A percentile compares a stretch with the other conserved stretches of the same genome.
These are phyloP conservation scores for Rhizophora apiculata DNA, from an alignment of 345 rosid species.

Conservation along the genomic window DNA sequence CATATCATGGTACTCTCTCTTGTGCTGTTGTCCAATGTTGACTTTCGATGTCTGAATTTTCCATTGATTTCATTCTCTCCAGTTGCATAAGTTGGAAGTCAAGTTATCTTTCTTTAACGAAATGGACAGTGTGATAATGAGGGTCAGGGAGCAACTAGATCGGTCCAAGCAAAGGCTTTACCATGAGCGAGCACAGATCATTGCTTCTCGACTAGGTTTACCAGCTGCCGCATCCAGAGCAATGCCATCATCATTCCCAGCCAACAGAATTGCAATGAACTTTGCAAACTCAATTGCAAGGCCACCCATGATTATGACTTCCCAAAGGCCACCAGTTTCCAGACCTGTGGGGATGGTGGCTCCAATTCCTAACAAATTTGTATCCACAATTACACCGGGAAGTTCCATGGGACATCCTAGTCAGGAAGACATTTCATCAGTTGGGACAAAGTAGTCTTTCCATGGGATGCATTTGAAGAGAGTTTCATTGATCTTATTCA, in stretches of 20 bases:
- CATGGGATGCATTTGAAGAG: slow-evolving; percentile 15
- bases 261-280: slow-evolving; percentile 70
- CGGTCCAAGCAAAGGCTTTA: slow-evolving; percentile 84
- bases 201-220: slow-evolving; percentile 76
- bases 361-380: slow-evolving; percentile 43
- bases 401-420: slow-evolving; percentile 47
- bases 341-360: slow-evolving; percentile 51
- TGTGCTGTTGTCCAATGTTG: background rate
- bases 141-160: slow-evolving; percentile 86
- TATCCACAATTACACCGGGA: slow-evolving; percentile 45
- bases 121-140: slow-evolving; percentile 55
- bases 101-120: slow-evolving; percentile 84
- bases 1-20: background rate
- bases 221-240: slow-evolving; percentile 60
- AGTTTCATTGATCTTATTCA: slow-evolving; percentile 14
- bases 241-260: slow-evolving; percentile 49
- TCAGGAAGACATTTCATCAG: slow-evolving; percentile 34
- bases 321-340: slow-evolving; percentile 66
- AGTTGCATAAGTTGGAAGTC: slow-evolving; percentile 85
- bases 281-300: slow-evolving; percentile 57
- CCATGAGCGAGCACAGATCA: slow-evolving; percentile 91
- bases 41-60: background rate
- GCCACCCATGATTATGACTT: slow-evolving; percentile 56
- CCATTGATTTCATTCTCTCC: slow-evolving; percentile 21
- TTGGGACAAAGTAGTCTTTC: slow-evolving; percentile 31